Conservation (phyloP, 371 early-diverging fungal genomes). For the Apophysomyces trapeziformis region DNA sequence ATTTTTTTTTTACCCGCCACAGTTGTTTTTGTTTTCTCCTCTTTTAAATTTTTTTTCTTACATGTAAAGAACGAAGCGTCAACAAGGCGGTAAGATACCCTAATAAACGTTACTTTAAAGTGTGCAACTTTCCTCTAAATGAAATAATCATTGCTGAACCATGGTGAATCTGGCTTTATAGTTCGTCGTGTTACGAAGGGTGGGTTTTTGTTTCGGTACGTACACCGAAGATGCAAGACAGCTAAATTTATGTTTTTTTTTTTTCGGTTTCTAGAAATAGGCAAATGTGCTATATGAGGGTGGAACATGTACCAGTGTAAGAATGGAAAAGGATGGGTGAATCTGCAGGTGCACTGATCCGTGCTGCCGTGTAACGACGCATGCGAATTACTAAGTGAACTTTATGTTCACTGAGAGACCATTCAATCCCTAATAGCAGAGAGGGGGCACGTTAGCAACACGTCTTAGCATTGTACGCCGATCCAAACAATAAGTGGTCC, state of each 20-base stretch:
- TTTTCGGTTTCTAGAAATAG: slow-evolving; percentile 7
- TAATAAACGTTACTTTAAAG: too few relatives aligned
- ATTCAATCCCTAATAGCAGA: background rate
- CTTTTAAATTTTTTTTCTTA: too few relatives aligned
- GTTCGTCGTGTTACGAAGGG: background rate
- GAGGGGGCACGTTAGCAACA: slow-evolving; percentile 8
- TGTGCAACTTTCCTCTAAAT: too few relatives aligned
- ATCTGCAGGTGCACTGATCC: slow-evolving; percentile 7
- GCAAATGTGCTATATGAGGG: slow-evolving; percentile 10
- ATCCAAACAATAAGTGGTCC: slow-evolving; percentile 12
- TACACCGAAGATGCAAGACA: background rate
- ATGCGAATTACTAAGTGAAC: slow-evolving; percentile 6
- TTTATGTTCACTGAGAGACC: background rate
- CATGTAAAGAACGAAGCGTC: too few relatives aligned
- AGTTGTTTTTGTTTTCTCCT: background rate
- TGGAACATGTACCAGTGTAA: background rate
- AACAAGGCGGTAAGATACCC: too few relatives aligned
- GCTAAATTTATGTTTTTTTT: background rate
- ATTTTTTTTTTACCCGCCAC: background rate
- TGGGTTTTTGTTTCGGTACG: background rate
- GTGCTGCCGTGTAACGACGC: slow-evolving; percentile 6
- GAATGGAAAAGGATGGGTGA: background rate
- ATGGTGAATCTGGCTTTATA: background rate
- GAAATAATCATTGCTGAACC: background rate
- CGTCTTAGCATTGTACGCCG: background rate